These are phyloP conservation scores for Candida adriatica DNA, from an alignment of 805 yeast species.

Conservation along the genomic window DNA sequence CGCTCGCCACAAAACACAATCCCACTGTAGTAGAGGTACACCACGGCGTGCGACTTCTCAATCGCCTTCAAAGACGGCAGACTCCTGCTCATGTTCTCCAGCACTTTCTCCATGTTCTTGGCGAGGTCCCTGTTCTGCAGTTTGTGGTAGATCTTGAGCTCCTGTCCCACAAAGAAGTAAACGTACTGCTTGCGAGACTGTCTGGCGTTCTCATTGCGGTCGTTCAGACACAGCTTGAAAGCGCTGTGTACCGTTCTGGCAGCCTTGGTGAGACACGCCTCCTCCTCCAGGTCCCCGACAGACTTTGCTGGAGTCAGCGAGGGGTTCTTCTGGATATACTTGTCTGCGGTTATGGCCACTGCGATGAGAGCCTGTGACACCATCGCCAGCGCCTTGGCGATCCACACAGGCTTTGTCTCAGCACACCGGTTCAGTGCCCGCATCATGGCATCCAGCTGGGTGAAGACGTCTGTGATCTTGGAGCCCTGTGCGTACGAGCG, in stretches of 20 bases:
- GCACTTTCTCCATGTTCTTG: slow-evolving; percentile 64
- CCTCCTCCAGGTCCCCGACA: slow-evolving; percentile 23
- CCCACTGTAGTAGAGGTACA: slow-evolving; percentile 65
- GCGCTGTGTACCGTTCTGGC: slow-evolving; percentile 64
- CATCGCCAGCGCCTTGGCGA: slow-evolving; percentile 35
- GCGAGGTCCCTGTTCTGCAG: slow-evolving; percentile 67
- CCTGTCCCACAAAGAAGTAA: slow-evolving; percentile 62
- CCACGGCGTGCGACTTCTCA: slow-evolving; percentile 47
- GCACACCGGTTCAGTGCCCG: slow-evolving; percentile 44
- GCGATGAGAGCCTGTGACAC: slow-evolving; percentile 33
- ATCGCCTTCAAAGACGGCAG: slow-evolving; percentile 42
- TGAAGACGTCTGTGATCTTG: slow-evolving; percentile 25
- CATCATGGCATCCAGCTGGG: slow-evolving; percentile 33
- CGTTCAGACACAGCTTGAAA: slow-evolving; percentile 73
- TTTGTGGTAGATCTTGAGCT: slow-evolving; percentile 63
- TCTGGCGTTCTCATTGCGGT: slow-evolving; percentile 48
- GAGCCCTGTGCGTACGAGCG: slow-evolving; percentile 24
- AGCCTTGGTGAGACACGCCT: slow-evolving; percentile 40
- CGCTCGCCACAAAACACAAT: slow-evolving; percentile 59
- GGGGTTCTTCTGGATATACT: slow-evolving; percentile 16
- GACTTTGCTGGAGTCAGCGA: slow-evolving; percentile 1
- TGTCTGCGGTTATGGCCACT: slow-evolving; percentile 20
- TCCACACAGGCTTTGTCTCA: slow-evolving; percentile 48
- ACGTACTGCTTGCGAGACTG: slow-evolving; percentile 55
- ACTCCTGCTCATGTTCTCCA: slow-evolving; percentile 44